phyloP scores from a whole-genome alignment of 169 alveolate genomes.

The Fabrea salina region DNA sequence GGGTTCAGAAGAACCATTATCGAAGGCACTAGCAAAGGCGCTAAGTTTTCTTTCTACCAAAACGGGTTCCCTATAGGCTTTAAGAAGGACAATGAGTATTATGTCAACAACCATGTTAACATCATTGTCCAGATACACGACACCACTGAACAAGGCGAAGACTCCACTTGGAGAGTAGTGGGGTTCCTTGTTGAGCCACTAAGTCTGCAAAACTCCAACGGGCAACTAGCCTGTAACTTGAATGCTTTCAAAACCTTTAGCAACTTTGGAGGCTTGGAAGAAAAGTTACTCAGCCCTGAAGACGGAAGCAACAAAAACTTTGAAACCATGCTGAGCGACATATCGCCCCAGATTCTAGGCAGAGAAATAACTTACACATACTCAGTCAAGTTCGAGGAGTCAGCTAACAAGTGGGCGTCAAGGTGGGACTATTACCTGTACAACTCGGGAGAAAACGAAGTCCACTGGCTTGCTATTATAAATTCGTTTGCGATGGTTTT shows the following conservation, averaged over 20 bases:
- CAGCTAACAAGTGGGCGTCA: constrained; percentile 66
- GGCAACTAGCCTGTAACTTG: background rate
- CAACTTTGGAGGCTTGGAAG: background rate
- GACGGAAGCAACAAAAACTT: background rate
- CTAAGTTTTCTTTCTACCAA: constrained; percentile 12
- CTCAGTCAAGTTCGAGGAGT: constrained; percentile 73
- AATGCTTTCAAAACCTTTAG: background rate
- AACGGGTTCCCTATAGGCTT: constrained; percentile 33
- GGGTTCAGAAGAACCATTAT: background rate
- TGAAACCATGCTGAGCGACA: background rate
- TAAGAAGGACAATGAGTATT: background rate
- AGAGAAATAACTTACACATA: constrained; percentile 67
- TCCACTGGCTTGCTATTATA: constrained; percentile 87
- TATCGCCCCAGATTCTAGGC: background rate
- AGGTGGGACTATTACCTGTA: constrained; percentile 86
- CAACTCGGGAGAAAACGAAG: constrained; percentile 59
- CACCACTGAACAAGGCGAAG: background rate
- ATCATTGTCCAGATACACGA: constrained; percentile 10
- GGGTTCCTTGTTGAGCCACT: constrained; percentile 30
- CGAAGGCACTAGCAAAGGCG: background rate
- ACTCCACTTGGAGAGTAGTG: constrained; percentile 9
- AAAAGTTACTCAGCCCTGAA: background rate
- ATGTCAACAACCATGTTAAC: constrained; percentile 9
- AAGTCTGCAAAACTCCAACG: background rate
- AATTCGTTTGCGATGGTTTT: constrained; percentile 77